Conservation (phyloP, 2,329 filamentous ascomycete genomes). For the Microcyclospora tardicrescens region DNA sequence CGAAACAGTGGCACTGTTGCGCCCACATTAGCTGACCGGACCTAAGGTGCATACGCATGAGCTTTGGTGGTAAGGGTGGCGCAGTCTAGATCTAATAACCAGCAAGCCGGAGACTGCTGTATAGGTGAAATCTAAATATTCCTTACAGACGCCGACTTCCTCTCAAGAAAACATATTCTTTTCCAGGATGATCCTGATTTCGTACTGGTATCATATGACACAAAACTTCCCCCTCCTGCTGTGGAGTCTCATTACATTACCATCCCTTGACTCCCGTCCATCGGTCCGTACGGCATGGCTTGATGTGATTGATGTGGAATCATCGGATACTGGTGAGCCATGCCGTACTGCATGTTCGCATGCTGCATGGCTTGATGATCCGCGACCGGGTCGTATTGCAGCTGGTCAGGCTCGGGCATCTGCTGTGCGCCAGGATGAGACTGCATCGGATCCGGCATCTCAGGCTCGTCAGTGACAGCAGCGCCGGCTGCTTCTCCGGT, state of each 20-base stretch:
- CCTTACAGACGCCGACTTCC: no score
- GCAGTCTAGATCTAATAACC: no score
- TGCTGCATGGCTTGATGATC: slow-evolving; percentile 4
- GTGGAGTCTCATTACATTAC: slow-evolving; percentile 11
- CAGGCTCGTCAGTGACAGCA: slow-evolving; percentile 15
- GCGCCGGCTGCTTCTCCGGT: slow-evolving; percentile 20
- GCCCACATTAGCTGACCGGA: no score
- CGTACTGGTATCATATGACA: slow-evolving; percentile 1
- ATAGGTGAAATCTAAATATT: no score
- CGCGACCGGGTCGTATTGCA: slow-evolving; percentile 16
- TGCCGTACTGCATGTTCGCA: slow-evolving; percentile 9
- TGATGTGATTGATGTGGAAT: slow-evolving; percentile 12
- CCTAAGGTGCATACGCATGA: no score
- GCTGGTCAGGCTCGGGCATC: slow-evolving; percentile 11
- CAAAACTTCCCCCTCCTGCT: not conserved
- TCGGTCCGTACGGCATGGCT: slow-evolving; percentile 16
- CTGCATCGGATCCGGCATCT: slow-evolving; percentile 9
- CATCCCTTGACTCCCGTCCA: slow-evolving; percentile 11
- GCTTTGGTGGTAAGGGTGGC: no score
- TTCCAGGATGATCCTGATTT: not conserved
- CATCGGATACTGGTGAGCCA: slow-evolving; percentile 16
- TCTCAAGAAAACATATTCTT: no score
- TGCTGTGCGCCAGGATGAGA: slow-evolving; percentile 3
- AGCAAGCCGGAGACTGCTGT: no score
- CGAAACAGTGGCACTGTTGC: no score